Evolutionary conservation across 257 asterid genomes (phyloP).

Genomic region (Buddleja alternifolia): DNA sequence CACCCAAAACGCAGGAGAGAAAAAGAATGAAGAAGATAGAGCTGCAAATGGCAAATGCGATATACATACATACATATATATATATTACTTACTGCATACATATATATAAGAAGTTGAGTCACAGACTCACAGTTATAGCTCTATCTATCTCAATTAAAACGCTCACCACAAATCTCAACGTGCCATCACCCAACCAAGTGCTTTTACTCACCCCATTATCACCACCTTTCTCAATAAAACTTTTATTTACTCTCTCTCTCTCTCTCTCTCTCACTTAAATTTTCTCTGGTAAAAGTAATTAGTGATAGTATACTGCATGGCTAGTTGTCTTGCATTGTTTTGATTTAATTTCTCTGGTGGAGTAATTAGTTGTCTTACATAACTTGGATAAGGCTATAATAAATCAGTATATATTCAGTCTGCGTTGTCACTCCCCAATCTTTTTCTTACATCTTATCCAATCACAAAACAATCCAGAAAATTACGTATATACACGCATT

Average conservation of each 20-base stretch:
- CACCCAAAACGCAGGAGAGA: constrained; percentile 42
- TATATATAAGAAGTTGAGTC: constrained; percentile 27
- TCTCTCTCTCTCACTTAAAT: neutral
- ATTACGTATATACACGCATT: neutral
- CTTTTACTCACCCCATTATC: constrained; percentile 42
- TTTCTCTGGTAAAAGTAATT: constrained; percentile 4
- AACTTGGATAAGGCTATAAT: constrained; percentile 43
- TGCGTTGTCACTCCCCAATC: constrained; percentile 18
- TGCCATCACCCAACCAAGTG: constrained; percentile 38
- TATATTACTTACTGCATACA: too few relatives aligned
- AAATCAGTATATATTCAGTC: constrained; percentile 25
- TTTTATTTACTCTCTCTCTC: neutral
- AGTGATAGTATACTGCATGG: constrained; percentile 26
- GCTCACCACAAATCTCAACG: constrained; percentile 50
- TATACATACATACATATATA: too few relatives aligned
- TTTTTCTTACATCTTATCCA: constrained; percentile 38
- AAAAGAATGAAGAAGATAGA: neutral
- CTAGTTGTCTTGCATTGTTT: too few relatives aligned
- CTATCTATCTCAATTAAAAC: neutral
- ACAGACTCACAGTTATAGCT: neutral
- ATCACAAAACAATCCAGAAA: constrained; percentile 20
- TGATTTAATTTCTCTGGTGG: too few relatives aligned
- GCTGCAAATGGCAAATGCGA: neutral
- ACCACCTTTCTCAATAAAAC: constrained; percentile 37
- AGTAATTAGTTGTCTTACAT: constrained; percentile 43